phyloP scores from a whole-genome alignment of 2,329 filamentous ascomycete genomes.

The Xylaria hypoxylon region DNA sequence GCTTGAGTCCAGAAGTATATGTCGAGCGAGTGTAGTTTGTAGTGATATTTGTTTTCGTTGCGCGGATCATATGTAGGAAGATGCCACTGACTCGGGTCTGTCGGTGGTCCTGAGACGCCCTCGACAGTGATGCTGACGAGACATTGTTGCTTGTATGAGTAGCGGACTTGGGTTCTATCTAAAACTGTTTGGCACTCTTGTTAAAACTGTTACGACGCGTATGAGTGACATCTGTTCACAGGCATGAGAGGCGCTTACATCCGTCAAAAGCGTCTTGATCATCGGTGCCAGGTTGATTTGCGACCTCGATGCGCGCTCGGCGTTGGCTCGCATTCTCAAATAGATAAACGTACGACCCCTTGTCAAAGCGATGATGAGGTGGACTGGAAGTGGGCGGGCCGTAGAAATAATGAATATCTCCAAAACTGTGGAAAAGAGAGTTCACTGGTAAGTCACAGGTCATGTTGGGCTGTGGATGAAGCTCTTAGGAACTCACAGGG shows the following conservation, averaged over 20 bases:
- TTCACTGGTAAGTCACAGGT: constrained; percentile 44
- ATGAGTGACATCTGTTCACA: background rate
- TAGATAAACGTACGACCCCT: constrained; percentile 82
- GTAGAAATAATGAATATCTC: constrained; percentile 84
- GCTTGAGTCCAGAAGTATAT: constrained; percentile 83
- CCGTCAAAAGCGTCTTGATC: constrained; percentile 85
- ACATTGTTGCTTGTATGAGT: constrained; percentile 80
- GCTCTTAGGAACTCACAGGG: constrained; percentile 54
- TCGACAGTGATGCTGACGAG: constrained; percentile 76
- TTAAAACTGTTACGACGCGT: constrained; percentile 10
- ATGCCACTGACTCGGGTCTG: constrained; percentile 74
- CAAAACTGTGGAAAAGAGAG: constrained; percentile 66
- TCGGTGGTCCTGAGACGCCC: constrained; percentile 53
- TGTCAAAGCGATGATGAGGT: constrained; percentile 83
- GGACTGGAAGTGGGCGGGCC: constrained; percentile 73
- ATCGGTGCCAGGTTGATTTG: constrained; percentile 78
- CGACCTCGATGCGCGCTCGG: constrained; percentile 78
- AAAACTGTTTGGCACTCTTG: constrained; percentile 63
- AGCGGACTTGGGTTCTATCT: constrained; percentile 72
- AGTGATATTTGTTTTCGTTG: constrained; percentile 83
- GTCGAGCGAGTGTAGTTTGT: constrained; percentile 79
- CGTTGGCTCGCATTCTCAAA: constrained; percentile 78
- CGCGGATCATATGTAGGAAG: constrained; percentile 77
- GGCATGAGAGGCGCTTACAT: constrained; percentile 63
- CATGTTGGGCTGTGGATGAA: constrained; percentile 6